Percentiles rank a stretch among this genome's conserved stretches.
Evolutionary conservation across 345 rosid genomes (phyloP).

Genomic region (Syzygium aromaticum): DNA sequence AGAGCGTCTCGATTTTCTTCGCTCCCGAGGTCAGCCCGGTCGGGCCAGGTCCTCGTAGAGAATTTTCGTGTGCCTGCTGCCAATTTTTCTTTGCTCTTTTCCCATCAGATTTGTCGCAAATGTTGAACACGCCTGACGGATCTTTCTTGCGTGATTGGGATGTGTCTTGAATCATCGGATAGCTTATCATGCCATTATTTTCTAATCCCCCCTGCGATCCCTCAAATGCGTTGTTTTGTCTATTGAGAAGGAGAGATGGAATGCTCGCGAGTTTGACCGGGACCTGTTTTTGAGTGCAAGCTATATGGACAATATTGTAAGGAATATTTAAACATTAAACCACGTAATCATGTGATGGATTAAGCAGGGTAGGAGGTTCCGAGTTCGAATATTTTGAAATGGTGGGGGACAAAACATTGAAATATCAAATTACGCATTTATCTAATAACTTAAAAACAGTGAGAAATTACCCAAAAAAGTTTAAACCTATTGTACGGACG

Average conservation of each 20-base stretch:
- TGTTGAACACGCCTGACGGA: background rate
- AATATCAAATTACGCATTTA: fast-evolving
- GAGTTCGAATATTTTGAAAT: background rate
- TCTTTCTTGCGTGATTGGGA: background rate
- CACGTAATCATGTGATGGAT: fast-evolving
- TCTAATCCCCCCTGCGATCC: background rate
- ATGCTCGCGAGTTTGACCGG: background rate
- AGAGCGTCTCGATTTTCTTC: background rate
- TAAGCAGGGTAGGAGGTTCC: background rate
- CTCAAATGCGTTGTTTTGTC: background rate
- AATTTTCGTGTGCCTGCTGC: background rate
- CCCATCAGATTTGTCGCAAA: background rate
- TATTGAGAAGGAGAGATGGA: background rate
- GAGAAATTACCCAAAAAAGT: background rate
- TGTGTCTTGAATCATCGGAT: background rate
- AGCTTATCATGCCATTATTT: background rate
- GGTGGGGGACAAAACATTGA: fast-evolving
- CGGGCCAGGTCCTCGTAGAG: background rate
- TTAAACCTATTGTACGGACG: fast-evolving
- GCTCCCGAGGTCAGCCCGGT: background rate
- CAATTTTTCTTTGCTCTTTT: background rate
- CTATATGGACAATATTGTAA: background rate
- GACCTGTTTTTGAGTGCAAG: background rate
- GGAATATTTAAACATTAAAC: background rate
- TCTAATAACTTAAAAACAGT: too few species aligned